phyloP scores from a whole-genome alignment of 495 filamentous ascomycete genomes.

The Tetracladium marchalianum region DNA sequence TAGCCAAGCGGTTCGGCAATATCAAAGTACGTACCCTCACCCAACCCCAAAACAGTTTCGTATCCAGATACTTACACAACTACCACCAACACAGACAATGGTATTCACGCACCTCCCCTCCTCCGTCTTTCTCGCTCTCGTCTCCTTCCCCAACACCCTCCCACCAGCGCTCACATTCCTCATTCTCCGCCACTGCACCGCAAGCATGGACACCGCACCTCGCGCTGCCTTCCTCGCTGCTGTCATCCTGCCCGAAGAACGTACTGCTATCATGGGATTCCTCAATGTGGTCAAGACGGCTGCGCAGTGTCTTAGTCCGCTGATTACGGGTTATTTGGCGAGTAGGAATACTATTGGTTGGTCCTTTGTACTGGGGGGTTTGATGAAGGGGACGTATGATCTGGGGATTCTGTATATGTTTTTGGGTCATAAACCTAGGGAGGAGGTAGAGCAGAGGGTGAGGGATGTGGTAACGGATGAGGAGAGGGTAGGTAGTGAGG shows the following conservation, averaged over 20 bases:
- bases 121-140: slow-evolving; percentile 58
- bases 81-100: slow-evolving; percentile 57
- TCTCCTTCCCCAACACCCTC: slow-evolving; percentile 48
- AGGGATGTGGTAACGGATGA: too few relatives aligned
- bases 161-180: slow-evolving; percentile 52
- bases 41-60: not conserved
- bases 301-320: slow-evolving; percentile 51
- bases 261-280: slow-evolving; percentile 69
- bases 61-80: not conserved
- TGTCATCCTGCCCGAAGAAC: slow-evolving; percentile 58
- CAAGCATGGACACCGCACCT: slow-evolving; percentile 77
- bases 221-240: slow-evolving; percentile 70
- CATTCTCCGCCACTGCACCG: slow-evolving; percentile 57
- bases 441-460: too few relatives aligned
- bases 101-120: slow-evolving; percentile 79
- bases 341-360: slow-evolving; percentile 53
- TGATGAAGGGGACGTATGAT: slow-evolving; percentile 62
- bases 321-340: slow-evolving; percentile 61
- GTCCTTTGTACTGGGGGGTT: slow-evolving; percentile 62
- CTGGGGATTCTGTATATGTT: slow-evolving; percentile 64
- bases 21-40: slow-evolving; percentile 39
- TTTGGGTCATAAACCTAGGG: slow-evolving; percentile 24
- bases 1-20: slow-evolving; percentile 68
- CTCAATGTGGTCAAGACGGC: slow-evolving; percentile 60
- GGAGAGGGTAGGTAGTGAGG: too few relatives aligned